Conservation (phyloP, 2,329 filamentous ascomycete species). For the Gaeumannomyces sp. region DNA sequence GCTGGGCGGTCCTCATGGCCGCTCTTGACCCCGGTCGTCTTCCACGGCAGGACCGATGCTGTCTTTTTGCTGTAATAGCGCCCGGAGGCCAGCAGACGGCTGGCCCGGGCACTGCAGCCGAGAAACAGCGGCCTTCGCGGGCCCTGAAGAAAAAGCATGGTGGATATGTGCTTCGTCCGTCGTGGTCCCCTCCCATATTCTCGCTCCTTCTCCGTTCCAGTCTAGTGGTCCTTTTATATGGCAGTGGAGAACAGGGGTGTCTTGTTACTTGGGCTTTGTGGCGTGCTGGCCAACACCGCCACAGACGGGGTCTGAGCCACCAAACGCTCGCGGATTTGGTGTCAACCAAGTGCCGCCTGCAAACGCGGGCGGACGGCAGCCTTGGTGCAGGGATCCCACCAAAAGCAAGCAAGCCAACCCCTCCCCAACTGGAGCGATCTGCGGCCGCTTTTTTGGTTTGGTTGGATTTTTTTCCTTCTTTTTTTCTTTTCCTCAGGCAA, state of each 20-base stretch:
- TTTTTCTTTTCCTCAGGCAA: not conserved
- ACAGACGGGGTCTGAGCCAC: not conserved
- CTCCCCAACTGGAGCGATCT: not conserved
- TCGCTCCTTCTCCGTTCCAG: not conserved
- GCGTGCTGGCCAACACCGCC: not conserved
- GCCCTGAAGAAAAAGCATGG: not conserved
- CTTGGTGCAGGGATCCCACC: not conserved
- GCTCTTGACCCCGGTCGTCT: slow-evolving; percentile 1
- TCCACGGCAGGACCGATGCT: not conserved
- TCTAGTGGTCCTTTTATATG: not conserved
- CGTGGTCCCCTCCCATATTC: not conserved
- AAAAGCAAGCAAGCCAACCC: not conserved
- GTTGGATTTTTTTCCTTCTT: not conserved
- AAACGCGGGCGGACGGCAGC: too few species aligned
- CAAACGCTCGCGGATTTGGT: too few species aligned
- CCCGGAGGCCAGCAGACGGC: not conserved
- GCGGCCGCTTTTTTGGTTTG: too few species aligned
- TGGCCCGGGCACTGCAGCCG: not conserved
- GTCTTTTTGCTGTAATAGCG: not conserved
- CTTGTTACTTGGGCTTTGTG: not conserved
- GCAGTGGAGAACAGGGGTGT: not conserved
- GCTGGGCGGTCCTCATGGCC: slow-evolving; percentile 50
- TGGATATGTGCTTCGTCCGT: not conserved
- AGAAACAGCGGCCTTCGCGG: not conserved
- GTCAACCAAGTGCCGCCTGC: too few species aligned